Percentiles rank a stretch among this genome's conserved stretches.
Evolutionary conservation across 768 basidiomycete species (phyloP).

Genomic region (Suillus subalutaceus): DNA sequence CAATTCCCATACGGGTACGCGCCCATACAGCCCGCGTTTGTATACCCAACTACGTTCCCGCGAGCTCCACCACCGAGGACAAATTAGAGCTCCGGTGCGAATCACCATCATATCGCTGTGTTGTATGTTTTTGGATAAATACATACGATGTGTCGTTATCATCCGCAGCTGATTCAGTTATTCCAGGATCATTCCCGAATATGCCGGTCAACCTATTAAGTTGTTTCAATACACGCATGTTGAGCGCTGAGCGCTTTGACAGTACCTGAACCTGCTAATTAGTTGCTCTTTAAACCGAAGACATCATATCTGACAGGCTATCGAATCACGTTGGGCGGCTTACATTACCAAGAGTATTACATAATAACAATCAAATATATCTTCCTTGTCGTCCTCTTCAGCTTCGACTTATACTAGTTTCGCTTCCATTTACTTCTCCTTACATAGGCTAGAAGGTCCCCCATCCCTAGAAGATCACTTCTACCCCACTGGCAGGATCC

Average conservation of each 20-base stretch:
- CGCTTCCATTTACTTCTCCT: too few relatives aligned
- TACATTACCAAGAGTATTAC: too few relatives aligned
- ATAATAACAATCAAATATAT: too few relatives aligned
- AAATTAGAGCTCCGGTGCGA: neutral
- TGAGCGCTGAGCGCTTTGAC: neutral
- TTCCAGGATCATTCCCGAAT: neutral
- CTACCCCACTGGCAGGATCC: too few relatives aligned
- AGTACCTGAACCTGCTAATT: neutral
- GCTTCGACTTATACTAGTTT: too few relatives aligned
- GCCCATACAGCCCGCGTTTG: conserved; percentile 18
- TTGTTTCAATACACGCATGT: neutral
- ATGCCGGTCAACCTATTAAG: neutral
- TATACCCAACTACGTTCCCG: conserved; percentile 22
- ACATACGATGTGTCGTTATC: neutral
- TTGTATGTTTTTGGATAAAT: neutral
- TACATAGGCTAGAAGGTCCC: too few relatives aligned
- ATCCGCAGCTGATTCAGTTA: neutral
- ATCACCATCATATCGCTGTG: neutral
- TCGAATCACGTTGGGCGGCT: neutral
- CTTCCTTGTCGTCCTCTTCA: too few relatives aligned
- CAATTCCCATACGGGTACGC: conserved; percentile 28
- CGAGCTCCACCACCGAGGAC: conserved; percentile 11
- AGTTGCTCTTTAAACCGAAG: neutral
- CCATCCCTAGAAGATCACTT: too few relatives aligned
- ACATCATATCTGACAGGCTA: neutral